Base-by-base conservation (phyloP, 2,329 filamentous ascomycete species). In the Magnaporthiopsis rhizophila region DNA sequence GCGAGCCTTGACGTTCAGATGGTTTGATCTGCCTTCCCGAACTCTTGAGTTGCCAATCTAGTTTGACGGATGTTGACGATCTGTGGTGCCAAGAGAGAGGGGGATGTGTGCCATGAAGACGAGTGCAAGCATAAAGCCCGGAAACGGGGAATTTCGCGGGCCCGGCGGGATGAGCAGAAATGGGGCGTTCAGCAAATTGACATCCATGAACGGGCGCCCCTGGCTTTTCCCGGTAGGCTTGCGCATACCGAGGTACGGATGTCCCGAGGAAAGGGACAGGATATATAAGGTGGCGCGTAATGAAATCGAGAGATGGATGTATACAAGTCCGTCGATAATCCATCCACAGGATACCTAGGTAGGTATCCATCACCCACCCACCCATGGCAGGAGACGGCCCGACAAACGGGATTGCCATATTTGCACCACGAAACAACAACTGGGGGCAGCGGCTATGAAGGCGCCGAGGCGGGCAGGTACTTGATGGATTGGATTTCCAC, bases 1-100 rank as follows among this genome's bases (percentile, higher is more conserved):
- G 45, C n/a, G n/a, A 53, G 45, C 21, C 45, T 53, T 64, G 59
- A 36, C 32, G 26, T 18, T 9, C 62, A 26, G 59, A 56, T 38
- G 38, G 53, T 59, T 61, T 45, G 61, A 53, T 38, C 50, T 63
- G 18, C 61, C 58, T 61, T 56, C 30, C 30, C 57, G 64, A 58
- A 38, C 30, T 65, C 60, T 26, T 60, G 58, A 34, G 56, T 32
- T 61, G 32, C 61, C 59, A 45, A 34, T 28, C 26, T 58, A 53
- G 60, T 60, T 60, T 53, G n/a, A 45, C 3, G 45, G 45, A 24
- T 21, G 38, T 58, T 36, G 18, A 21, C 21, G n/a, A n/a, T 9
- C 3, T 53, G 45, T n/a, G 45, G n/a, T 13, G 45, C n/a, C 45
- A 53, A 53, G n/a, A 30, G 6, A 30, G 6, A 7, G 6, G 30